A percentile compares a stretch with the other conserved stretches of the same genome.
These are phyloP conservation scores for Daldinia vernicosa DNA, from an alignment of 495 filamentous ascomycete species.

Conservation along the genomic window DNA sequence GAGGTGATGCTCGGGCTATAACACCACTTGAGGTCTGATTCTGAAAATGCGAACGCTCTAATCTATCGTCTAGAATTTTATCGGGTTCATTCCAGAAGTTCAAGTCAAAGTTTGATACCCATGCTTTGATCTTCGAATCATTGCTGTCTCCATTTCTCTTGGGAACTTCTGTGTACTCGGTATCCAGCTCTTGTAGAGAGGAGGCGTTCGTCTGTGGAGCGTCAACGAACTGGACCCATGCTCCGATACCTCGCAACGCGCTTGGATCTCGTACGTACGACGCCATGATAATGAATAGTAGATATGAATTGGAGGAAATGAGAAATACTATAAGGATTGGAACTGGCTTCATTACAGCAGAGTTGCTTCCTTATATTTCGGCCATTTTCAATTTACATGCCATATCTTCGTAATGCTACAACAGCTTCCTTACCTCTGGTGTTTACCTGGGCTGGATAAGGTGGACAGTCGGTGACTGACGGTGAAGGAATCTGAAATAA, in stretches of 20 bases:
- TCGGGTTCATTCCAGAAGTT: constrained; percentile 24
- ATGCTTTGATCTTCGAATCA: constrained; percentile 14
- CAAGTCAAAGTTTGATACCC: constrained; percentile 23
- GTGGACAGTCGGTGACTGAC: constrained; percentile 27
- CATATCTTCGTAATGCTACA: constrained; percentile 1
- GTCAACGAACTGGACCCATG: constrained; percentile 19
- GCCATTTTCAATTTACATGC: not conserved
- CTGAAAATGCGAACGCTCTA: not conserved
- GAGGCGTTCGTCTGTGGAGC: not conserved
- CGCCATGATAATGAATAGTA: constrained; percentile 10
- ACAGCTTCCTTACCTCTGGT: not conserved
- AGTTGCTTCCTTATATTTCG: constrained; percentile 14
- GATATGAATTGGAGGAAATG: not conserved
- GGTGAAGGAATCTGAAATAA: not conserved
- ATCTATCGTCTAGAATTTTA: not conserved
- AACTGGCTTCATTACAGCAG: not conserved
- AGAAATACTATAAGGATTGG: not conserved
- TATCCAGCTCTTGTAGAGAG: constrained; percentile 1
- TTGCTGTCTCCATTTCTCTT: not conserved
- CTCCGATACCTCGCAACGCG: constrained; percentile 20
- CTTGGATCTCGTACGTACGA: constrained; percentile 8
- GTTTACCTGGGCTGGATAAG: constrained; percentile 23
- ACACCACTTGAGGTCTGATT: not conserved
- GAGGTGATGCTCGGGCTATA: not conserved
- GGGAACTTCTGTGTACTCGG: not conserved